Conservation (phyloP, 139 green algal species). For the Asterochloris sp. region DNA sequence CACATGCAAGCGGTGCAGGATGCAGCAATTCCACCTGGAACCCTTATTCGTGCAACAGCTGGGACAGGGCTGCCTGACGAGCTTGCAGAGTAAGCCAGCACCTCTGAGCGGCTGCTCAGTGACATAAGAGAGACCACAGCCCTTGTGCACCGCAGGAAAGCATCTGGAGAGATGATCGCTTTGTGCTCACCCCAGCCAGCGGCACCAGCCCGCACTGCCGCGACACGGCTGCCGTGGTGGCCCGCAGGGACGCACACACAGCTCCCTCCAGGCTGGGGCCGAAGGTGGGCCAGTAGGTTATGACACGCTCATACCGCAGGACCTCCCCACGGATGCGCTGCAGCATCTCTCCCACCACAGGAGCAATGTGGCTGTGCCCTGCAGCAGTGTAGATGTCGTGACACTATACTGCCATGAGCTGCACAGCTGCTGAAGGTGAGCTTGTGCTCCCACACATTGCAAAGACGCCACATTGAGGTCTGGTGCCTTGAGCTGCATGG, state of each 20-base stretch:
- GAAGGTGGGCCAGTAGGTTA: slow-evolving; percentile 53
- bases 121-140: not conserved
- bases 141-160: not conserved
- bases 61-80: too few species aligned
- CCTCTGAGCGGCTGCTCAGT: too few species aligned
- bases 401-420: not conserved
- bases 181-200: not conserved
- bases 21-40: too few species aligned
- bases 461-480: too few species aligned
- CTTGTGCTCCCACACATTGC: too few species aligned
- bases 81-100: too few species aligned
- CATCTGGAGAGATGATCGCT: not conserved
- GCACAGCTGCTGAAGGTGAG: not conserved
- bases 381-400: not conserved
- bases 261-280: slow-evolving; percentile 40
- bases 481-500: too few species aligned
- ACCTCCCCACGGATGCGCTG: slow-evolving; percentile 42
- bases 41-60: too few species aligned
- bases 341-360: slow-evolving; percentile 53
- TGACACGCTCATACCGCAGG: slow-evolving; percentile 44
- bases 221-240: slow-evolving; percentile 39
- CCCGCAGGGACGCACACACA: slow-evolving; percentile 36
- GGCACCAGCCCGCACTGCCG: slow-evolving; percentile 49
- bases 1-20: too few species aligned
- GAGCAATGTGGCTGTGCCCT: slow-evolving; percentile 34